Evolutionary conservation across 768 basidiomycete species (phyloP), one percentile per base, ranked within the genome.

Genomic region (Leccinum pellstonianum): DNA sequence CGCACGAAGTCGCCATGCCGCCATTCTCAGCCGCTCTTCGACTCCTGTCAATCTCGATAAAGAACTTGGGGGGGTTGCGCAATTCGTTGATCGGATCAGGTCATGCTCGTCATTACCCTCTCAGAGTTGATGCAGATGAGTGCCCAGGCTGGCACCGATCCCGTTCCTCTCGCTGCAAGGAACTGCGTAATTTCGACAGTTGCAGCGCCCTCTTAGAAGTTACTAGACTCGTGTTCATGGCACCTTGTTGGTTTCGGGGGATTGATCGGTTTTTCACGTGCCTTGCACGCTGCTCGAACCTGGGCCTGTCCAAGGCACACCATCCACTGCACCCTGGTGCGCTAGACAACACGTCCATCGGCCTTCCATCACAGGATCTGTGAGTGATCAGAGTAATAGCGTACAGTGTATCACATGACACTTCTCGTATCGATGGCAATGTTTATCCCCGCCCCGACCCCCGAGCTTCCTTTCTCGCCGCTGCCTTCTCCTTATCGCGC

Each of bases 401-500:
- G 66, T 55, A 55, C 43, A 43, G 19, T 46, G 15, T 56, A 62
- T 67, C 61, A 67, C 56, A 53, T 53, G 56, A 60, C 37, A 46
- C 17, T 29, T 29, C 50, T 27, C 54, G 23, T 35, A 51, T 48
- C 50, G 33, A 56, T 60, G n/a, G 27, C 47, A 48, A 23, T 37
- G 31, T 54, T 63, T 73, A 73, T 46, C 64, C 50, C 55, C 73
- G 67, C 55, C 74, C 73, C 49, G 72, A 64, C 60, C 56, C 56
- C 54, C 77, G 71, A 56, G 70, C 74, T 59, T 81, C 81, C 66
- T 82, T 82, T 59, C 79, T 76, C 31, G 80, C 81, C 25, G 77
- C 63, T 27, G 84, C 86, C 69, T 84, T 84, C 35, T 90, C 86
- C 77, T 88, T 89, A 61, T 93, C 91, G 41, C 92, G 86, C 73